Percentiles rank a stretch among this genome's conserved stretches.
Conservation (phyloP, 148 eudicot species). For the Amaranthus palmeri region DNA sequence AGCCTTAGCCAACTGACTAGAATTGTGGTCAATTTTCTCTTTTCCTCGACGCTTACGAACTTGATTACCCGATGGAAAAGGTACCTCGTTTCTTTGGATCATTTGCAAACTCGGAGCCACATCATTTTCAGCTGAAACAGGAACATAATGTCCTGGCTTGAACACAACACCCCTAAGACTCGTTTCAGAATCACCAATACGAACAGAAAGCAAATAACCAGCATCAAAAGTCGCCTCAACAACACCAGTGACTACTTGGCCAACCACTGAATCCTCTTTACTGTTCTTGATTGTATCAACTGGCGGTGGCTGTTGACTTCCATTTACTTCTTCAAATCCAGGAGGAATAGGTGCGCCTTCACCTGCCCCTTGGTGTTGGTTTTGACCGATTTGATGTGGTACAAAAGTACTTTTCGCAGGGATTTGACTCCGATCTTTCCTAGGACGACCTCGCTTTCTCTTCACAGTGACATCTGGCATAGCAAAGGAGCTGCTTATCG, state of each 20-base stretch:
- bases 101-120: constrained; percentile 70
- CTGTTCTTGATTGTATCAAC: constrained; percentile 17
- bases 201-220: constrained; percentile 39
- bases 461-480: constrained; percentile 36
- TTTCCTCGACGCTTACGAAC: constrained; percentile 30
- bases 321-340: constrained; percentile 30
- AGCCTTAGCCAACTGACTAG: constrained; percentile 28
- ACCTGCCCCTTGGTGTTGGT: constrained; percentile 20
- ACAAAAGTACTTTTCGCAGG: constrained; percentile 16
- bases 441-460: constrained; percentile 88
- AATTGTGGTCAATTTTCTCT: constrained; percentile 30
- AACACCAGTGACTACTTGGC: constrained; percentile 37
- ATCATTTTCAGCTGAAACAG: constrained; percentile 72
- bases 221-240: constrained; percentile 39
- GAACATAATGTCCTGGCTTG: constrained; percentile 78
- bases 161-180: constrained; percentile 80
- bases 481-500: constrained; percentile 26
- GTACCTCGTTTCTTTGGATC: constrained; percentile 56
- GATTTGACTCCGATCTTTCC: constrained; percentile 54
- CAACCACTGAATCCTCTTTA: constrained; percentile 24
- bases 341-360: constrained; percentile 30
- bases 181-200: constrained; percentile 60
- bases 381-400: constrained; percentile 19
- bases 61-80: constrained; percentile 34
- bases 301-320: constrained; percentile 21